Base-by-base conservation (phyloP, 176 grass and related monocot genomes). In the Oryza meridionalis region DNA sequence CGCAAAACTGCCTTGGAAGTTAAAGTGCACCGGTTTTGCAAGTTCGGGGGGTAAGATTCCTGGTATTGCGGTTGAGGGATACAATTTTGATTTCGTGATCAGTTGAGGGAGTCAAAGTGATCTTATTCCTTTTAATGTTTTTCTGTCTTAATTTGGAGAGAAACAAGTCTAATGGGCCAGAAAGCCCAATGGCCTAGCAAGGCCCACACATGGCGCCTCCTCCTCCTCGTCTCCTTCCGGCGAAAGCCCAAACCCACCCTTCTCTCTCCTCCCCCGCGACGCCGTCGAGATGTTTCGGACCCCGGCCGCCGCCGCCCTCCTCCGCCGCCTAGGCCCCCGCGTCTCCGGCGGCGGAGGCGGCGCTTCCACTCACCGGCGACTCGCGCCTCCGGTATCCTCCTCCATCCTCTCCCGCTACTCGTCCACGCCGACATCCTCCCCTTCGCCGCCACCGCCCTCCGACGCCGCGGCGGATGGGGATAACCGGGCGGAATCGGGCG, bases 261-360 rank as follows among this genome's bases (percentile, higher is more conserved):
- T 31, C 88, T 25, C 22, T 79, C 51, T 72, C 35, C 51, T 72
- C 35, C 50, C 50, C 35, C 49, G 22, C 47, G 16, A 59, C 84
- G 79, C 47, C 84, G 88, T 63, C 80, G 84, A 83, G 72, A 91
- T 98, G 90, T 77, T 98, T 76, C 91, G 91, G 80, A 82, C 87
- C 35, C 35, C 96, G 17, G 73, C 58, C 58, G 58, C 58, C 58
- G 58, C 82, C 70, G 77, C 84, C 79, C 69, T 86, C 12, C 77
- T 94, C n/a, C 85, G 89, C 21, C 80, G 89, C 76, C 76, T 90
- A 69, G 76, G 80, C 33, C 89, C 91, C 65, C 80, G 65, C 53
- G 14, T 95, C 65, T 76, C 89, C 29, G 73, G 87, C 67, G 82
- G 82, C 65, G 13, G 62, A 25, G 12, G 31, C 11, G 9, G 31